Base-by-base conservation (phyloP, 352 stramenopile genomes). In the Phytophthora sp. region DNA sequence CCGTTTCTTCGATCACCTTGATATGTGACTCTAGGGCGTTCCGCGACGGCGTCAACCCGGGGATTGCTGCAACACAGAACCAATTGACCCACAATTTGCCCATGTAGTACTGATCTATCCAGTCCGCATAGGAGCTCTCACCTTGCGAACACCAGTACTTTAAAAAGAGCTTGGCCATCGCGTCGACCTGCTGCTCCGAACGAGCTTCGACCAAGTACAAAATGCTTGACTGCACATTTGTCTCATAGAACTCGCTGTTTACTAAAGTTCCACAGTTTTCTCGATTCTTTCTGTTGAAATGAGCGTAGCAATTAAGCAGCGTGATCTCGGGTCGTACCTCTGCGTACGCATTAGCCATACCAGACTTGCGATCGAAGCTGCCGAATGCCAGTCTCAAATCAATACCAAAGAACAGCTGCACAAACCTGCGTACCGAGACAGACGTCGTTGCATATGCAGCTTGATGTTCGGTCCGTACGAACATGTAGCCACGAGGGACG, bases 401-500 rank as follows among this genome's bases (percentile, higher is more conserved):
- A 42, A 42, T 42, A 15, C 36, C 36, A 9, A 42, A 42, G 16
- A 23, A 23, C 13, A 23, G 13, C 13, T 42, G 13, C 13, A n/a
- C 36, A 23, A 23, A 42, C 16, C 23, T 42, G 4, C 16, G 36
- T 23, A 24, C 36, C 13, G 36, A 42, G 36, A n/a, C 36, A 23
- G 23, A 42, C 16, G 23, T 42, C 11, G 16, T 42, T 15, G 36
- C 13, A 42, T 42, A 42, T 11, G 16, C 36, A 9, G 4, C 13
- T 42, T 42, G 36, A 42, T 42, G 36, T 42, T 42, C 36, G 16
- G 36, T 42, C 23, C 36, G 13, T 42, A 42, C 36, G 36, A 42
- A 42, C 36, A 42, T 42, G 16, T 23, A 42, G 13, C 7, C 36
- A 13, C 36, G 23, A 9, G 36, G 36, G 23, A 23, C 13, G 36